A percentile compares a stretch with the other conserved stretches of the same genome.
Conservation (phyloP, 108 stramenopile species). For the Cyclostephanos tholiformis region DNA sequence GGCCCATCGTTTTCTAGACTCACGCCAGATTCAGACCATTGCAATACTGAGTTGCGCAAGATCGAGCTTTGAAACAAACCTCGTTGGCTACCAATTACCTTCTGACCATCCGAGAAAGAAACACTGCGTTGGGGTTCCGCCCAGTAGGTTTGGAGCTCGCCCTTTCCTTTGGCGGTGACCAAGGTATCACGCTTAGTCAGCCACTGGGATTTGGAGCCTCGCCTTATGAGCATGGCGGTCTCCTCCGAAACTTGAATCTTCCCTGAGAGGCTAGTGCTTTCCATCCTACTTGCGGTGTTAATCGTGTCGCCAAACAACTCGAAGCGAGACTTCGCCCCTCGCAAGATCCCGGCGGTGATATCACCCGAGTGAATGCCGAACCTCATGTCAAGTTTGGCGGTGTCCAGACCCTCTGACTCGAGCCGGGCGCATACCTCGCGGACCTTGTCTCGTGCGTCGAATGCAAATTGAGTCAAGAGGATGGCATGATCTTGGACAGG, state of each 20-base stretch:
- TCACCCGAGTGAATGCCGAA: slow-evolving; percentile 64
- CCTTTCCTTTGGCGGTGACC: slow-evolving; percentile 64
- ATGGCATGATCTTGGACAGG: slow-evolving; percentile 58
- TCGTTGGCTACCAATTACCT: neutral
- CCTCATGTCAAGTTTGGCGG: slow-evolving; percentile 54
- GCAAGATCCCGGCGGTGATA: slow-evolving; percentile 63
- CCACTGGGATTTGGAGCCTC: slow-evolving; percentile 42
- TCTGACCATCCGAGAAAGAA: slow-evolving; percentile 18
- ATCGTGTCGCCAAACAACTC: slow-evolving; percentile 67
- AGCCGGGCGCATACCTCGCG: slow-evolving; percentile 44
- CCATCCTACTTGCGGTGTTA: slow-evolving; percentile 70
- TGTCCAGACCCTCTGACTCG: slow-evolving; percentile 60
- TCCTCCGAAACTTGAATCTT: slow-evolving; percentile 63
- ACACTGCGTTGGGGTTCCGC: slow-evolving; percentile 30
- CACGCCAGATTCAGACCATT: neutral
- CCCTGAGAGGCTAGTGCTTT: slow-evolving; percentile 51
- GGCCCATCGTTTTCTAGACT: neutral
- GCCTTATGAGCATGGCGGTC: slow-evolving; percentile 50
- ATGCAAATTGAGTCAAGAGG: slow-evolving; percentile 48
- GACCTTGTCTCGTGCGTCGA: slow-evolving; percentile 46
- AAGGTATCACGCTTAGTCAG: slow-evolving; percentile 48
- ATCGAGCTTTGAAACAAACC: neutral
- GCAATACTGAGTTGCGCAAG: neutral
- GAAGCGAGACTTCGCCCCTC: slow-evolving; percentile 61
- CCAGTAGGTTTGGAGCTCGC: slow-evolving; percentile 62